Conservation (phyloP, 495 filamentous ascomycete species). For the Beverwykella pulmonaria region DNA sequence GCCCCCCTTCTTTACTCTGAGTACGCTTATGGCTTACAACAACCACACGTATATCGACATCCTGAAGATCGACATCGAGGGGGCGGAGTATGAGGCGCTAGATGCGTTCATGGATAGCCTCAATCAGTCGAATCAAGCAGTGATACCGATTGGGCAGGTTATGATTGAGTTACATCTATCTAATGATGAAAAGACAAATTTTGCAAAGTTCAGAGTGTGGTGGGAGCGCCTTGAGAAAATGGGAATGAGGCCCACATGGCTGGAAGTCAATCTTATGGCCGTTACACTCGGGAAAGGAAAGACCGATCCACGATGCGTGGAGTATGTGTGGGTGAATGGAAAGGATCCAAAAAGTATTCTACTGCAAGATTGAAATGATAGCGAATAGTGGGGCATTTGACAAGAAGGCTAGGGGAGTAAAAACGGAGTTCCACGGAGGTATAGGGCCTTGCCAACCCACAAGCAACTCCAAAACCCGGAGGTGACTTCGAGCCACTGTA, state of each 20-base stretch:
- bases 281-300: background rate
- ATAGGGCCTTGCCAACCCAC: too few relatives aligned
- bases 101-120: slow-evolving; percentile 33
- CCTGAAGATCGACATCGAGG: slow-evolving; percentile 46
- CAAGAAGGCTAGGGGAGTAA: too few relatives aligned
- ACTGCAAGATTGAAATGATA: background rate
- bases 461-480: too few relatives aligned
- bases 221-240: slow-evolving; percentile 37
- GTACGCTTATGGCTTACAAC: slow-evolving; percentile 41
- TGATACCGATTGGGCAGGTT: slow-evolving; percentile 42
- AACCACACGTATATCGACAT: slow-evolving; percentile 45
- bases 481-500: too few relatives aligned
- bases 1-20: slow-evolving; percentile 40
- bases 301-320: slow-evolving; percentile 5
- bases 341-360: slow-evolving; percentile 8
- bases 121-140: slow-evolving; percentile 6
- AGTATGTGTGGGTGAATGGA: slow-evolving; percentile 8
- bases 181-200: slow-evolving; percentile 26
- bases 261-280: slow-evolving; percentile 12
- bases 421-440: too few relatives aligned
- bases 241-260: slow-evolving; percentile 31
- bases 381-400: too few relatives aligned
- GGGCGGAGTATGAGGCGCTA: slow-evolving; percentile 40
- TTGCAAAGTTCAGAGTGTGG: slow-evolving; percentile 20
- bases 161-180: slow-evolving; percentile 43